These are phyloP conservation scores for Hymenoscyphus fraxineus DNA, from an alignment of 2,329 filamentous ascomycete species.

Conservation along the genomic window DNA sequence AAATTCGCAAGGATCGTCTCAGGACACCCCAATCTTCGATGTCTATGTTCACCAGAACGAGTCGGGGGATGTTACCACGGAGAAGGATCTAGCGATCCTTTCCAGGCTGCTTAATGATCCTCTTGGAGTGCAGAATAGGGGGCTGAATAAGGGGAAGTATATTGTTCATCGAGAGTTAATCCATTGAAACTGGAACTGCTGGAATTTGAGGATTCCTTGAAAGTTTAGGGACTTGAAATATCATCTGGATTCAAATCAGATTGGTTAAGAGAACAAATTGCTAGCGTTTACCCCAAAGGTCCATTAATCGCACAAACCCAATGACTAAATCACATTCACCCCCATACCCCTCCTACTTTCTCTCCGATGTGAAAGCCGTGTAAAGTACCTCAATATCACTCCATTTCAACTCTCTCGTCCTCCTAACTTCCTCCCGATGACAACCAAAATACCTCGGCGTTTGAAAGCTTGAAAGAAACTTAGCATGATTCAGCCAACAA, in stretches of 20 bases:
- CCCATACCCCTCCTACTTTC: background rate
- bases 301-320: no score
- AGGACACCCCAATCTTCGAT: background rate
- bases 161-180: background rate
- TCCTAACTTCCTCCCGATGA: background rate
- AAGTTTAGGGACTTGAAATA: no score
- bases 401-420: background rate
- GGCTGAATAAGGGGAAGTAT: background rate
- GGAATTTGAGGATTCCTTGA: no score
- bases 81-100: background rate
- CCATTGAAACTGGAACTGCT: no score
- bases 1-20: background rate
- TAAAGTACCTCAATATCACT: background rate
- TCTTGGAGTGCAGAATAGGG: background rate
- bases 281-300: no score
- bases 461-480: background rate
- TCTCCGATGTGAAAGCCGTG: background rate
- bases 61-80: background rate
- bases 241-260: no score
- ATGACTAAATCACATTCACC: no score
- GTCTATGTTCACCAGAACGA: background rate
- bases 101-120: background rate
- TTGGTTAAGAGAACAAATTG: no score
- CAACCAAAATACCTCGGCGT: background rate
- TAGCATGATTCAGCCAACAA: background rate